Conservation (phyloP, 148 eudicot genomes). For the Cornus suecica region DNA sequence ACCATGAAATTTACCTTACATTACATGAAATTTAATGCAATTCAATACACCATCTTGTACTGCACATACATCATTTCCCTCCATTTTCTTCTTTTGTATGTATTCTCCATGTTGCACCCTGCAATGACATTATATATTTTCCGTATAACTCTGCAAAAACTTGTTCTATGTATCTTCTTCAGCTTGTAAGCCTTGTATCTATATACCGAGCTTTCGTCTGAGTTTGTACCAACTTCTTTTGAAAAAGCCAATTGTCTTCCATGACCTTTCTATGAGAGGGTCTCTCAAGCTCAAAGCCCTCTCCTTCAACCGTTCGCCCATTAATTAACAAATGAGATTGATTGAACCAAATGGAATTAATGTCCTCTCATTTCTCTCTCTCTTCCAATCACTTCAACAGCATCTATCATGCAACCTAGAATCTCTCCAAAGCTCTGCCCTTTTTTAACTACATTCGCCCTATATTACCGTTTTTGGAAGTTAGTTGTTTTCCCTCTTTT, state of each 20-base stretch:
- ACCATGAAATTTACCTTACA: no score
- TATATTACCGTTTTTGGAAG: not conserved
- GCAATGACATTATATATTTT: no score
- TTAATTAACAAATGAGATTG: not conserved
- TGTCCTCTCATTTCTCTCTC: not conserved
- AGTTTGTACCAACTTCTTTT: slow-evolving; percentile 6
- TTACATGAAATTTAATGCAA: no score
- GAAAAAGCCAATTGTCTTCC: not conserved
- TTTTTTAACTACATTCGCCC: no score
- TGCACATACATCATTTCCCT: no score
- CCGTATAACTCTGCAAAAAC: not conserved
- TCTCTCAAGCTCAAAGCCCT: not conserved
- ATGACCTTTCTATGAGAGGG: not conserved
- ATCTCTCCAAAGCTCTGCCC: no score
- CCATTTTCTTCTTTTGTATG: no score
- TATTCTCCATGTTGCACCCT: no score
- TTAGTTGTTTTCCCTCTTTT: not conserved
- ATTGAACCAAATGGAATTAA: not conserved
- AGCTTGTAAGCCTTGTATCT: no score
- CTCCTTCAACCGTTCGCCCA: not conserved
- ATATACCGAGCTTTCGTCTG: not conserved
- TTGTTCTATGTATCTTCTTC: not conserved
- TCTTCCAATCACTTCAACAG: not conserved
- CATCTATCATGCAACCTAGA: no score
- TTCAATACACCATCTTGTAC: no score